phyloP scores from a whole-genome alignment of 169 alveolate species.

The Plasmodium berghei region DNA sequence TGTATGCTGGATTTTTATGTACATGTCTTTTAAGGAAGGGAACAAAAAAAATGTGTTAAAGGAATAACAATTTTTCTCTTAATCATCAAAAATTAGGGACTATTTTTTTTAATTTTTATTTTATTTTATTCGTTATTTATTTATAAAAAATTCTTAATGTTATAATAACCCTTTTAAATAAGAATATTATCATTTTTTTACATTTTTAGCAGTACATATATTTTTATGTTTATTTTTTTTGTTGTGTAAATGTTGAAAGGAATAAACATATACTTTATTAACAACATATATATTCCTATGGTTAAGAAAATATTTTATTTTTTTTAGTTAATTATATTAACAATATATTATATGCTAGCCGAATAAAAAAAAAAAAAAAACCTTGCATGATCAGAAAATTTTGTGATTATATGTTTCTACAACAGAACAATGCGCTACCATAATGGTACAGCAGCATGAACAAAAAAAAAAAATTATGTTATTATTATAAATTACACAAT shows the following conservation, averaged over 20 bases:
- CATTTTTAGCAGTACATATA: not conserved
- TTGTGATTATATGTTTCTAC: constrained; percentile 2
- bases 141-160: constrained; percentile 8
- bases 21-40: constrained; percentile 42
- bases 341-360: constrained; percentile 28
- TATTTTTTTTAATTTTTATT: constrained; percentile 16
- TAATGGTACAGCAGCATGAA: constrained; percentile 12
- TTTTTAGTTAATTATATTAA: not conserved
- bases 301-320: not conserved
- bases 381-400: constrained; percentile 34
- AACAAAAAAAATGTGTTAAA: constrained; percentile 16
- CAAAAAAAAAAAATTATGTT: constrained; percentile 9
- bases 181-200: not conserved
- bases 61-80: not conserved
- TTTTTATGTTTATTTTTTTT: constrained; percentile 1
- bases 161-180: constrained; percentile 10
- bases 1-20: constrained; percentile 74
- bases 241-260: constrained; percentile 12
- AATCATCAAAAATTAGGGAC: not conserved
- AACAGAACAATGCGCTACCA: constrained; percentile 14
- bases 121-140: constrained; percentile 5
- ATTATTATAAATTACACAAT: constrained; percentile 4
- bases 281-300: not conserved
- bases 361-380: constrained; percentile 55
- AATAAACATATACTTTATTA: not conserved